phyloP scores from a whole-genome alignment of 805 yeast genomes.

The Candida odintsovae region DNA sequence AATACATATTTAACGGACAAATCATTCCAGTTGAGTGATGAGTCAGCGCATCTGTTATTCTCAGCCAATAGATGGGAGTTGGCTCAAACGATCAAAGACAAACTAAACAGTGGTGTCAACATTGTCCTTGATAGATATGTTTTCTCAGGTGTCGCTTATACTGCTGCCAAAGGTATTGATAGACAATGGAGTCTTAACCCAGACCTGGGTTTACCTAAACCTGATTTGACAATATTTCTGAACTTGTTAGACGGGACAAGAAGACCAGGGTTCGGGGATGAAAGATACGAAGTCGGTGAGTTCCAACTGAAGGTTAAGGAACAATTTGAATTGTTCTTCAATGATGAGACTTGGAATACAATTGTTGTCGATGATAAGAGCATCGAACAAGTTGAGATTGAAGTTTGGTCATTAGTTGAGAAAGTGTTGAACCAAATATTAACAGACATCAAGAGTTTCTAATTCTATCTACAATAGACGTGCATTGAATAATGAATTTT shows the following conservation, averaged over 20 bases:
- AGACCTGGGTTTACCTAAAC: conserved; percentile 79
- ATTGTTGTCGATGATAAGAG: conserved; percentile 55
- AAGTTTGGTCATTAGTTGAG: conserved; percentile 35
- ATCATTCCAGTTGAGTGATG: conserved; percentile 52
- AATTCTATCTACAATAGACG: neutral
- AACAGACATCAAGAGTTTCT: conserved; percentile 9
- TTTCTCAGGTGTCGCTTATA: conserved; percentile 90
- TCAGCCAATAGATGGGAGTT: conserved; percentile 95
- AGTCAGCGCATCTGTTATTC: conserved; percentile 81
- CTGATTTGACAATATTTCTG: conserved; percentile 78
- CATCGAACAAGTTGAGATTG: conserved; percentile 48
- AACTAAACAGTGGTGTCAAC: conserved; percentile 46
- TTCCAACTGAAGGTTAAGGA: conserved; percentile 70
- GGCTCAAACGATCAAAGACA: conserved; percentile 37
- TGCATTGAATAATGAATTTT: neutral
- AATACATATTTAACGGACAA: conserved; percentile 60
- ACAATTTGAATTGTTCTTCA: conserved; percentile 47
- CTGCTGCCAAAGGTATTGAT: conserved; percentile 75
- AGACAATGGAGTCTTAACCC: conserved; percentile 76
- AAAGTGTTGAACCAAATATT: conserved; percentile 2
- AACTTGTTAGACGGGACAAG: conserved; percentile 43
- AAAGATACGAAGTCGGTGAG: conserved; percentile 71
- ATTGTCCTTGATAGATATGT: conserved; percentile 82
- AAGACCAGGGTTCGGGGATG: conserved; percentile 89
- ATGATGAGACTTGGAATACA: conserved; percentile 34